These are phyloP conservation scores for Pseudogymnoascus sp. DNA, from an alignment of 2,329 filamentous ascomycete species.

Conservation along the genomic window DNA sequence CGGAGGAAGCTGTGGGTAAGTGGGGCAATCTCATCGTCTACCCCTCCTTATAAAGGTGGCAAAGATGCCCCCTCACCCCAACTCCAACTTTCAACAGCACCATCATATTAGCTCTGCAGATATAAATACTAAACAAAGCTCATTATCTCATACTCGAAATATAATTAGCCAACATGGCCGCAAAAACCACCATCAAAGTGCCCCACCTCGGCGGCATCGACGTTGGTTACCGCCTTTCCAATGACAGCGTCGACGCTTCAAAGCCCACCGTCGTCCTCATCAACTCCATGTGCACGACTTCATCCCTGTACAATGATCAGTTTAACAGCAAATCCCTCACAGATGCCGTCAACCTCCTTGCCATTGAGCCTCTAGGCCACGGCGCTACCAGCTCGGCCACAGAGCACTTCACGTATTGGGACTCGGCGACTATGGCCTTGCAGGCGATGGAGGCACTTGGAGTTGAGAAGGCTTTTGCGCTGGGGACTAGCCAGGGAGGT, in stretches of 20 bases:
- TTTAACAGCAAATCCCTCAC: conserved; percentile 35
- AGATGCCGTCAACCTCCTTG: conserved; percentile 39
- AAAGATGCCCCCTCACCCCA: background rate
- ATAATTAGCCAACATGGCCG: conserved; percentile 22
- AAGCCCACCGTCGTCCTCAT: conserved; percentile 46
- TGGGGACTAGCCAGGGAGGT: conserved; percentile 46
- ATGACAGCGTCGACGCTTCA: conserved; percentile 35
- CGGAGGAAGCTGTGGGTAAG: background rate
- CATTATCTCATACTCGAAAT: background rate
- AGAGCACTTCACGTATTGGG: conserved; percentile 49
- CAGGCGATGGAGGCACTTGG: conserved; percentile 46
- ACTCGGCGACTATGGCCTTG: conserved; percentile 44
- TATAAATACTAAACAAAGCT: background rate
- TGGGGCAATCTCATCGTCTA: background rate
- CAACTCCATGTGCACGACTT: conserved; percentile 45
- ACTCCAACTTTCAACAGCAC: background rate
- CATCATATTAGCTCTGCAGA: background rate
- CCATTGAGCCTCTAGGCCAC: conserved; percentile 46
- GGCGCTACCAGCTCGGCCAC: conserved; percentile 33
- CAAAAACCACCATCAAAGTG: conserved; percentile 35
- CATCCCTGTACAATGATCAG: conserved; percentile 38
- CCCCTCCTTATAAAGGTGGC: background rate
- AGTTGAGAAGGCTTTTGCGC: conserved; percentile 39
- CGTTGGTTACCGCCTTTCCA: conserved; percentile 34
- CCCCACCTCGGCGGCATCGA: conserved; percentile 41